Conservation (phyloP, 2,329 filamentous ascomycete species). For the Cordyceps sp. region DNA sequence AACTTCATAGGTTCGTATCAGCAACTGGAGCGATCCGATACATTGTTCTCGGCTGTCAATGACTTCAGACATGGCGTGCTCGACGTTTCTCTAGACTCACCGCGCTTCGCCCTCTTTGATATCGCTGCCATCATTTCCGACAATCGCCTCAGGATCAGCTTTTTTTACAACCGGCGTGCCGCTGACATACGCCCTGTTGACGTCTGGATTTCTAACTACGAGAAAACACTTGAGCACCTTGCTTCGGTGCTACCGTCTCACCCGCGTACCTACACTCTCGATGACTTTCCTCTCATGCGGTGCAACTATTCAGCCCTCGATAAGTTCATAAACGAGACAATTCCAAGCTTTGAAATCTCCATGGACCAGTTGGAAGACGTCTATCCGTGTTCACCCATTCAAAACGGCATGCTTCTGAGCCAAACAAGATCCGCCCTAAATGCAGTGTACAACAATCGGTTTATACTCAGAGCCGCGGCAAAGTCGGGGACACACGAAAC, state of each 20-base stretch:
- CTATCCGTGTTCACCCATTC: neutral
- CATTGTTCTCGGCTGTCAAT: neutral
- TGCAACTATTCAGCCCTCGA: neutral
- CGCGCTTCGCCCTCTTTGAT: neutral
- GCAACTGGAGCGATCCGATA: neutral
- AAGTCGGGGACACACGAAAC: too few relatives aligned
- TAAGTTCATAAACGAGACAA: neutral
- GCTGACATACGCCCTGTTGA: neutral
- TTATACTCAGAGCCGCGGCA: too few relatives aligned
- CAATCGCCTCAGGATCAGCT: neutral
- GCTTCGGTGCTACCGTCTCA: neutral
- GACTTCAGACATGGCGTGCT: neutral
- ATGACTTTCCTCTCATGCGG: neutral
- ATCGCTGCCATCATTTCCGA: neutral
- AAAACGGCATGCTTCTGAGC: neutral
- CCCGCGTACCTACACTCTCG: too few relatives aligned
- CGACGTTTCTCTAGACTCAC: neutral
- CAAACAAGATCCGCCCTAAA: neutral
- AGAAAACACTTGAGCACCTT: neutral
- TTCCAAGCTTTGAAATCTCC: neutral
- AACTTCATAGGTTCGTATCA: neutral
- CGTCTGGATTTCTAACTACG: neutral
- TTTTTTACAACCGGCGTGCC: neutral
- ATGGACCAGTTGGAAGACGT: neutral
- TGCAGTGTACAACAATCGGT: neutral